Percentiles rank a stretch among this genome's conserved stretches.
phyloP scores from a whole-genome alignment of 768 basidiomycete genomes.

The Pisolithus sp. region DNA sequence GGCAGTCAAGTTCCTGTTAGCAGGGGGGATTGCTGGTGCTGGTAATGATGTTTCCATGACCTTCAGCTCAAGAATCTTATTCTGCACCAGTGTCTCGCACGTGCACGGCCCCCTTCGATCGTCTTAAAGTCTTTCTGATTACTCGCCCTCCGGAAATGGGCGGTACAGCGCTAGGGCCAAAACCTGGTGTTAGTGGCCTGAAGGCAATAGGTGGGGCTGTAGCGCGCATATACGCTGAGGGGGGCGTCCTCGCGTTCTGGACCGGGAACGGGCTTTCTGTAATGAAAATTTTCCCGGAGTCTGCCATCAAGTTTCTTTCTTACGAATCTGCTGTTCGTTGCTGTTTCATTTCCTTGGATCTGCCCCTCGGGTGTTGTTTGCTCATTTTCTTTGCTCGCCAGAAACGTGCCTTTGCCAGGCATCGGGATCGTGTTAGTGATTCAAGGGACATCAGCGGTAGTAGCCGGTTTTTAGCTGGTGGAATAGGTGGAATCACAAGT shows the following conservation, averaged over 20 bases:
- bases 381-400: conserved; percentile 26
- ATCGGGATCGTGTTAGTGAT: conserved; percentile 90
- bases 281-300: conserved; percentile 94
- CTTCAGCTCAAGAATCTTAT: conserved; percentile 3
- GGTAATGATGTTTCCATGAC: conserved; percentile 42
- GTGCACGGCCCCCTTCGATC: conserved; percentile 96
- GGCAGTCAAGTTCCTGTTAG: conserved; percentile 84
- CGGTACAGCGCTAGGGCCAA: conserved; percentile 40
- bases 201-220: conserved; percentile 69
- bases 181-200: conserved; percentile 44
- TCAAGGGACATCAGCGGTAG: conserved; percentile 81
- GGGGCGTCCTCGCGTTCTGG: conserved; percentile 90
- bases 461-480: conserved; percentile 92
- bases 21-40: conserved; percentile 92
- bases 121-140: conserved; percentile 93
- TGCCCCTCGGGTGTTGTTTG: conserved; percentile 6
- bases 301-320: conserved; percentile 95
- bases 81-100: conserved; percentile 74
- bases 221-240: conserved; percentile 79
- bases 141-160: conserved; percentile 76
- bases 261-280: conserved; percentile 95
- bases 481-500: conserved; percentile 90
- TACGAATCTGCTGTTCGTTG: conserved; percentile 86
- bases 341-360: conserved; percentile 5
- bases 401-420: conserved; percentile 92